phyloP scores from a whole-genome alignment of 176 grass and related monocot species.

The Triticum urartu region DNA sequence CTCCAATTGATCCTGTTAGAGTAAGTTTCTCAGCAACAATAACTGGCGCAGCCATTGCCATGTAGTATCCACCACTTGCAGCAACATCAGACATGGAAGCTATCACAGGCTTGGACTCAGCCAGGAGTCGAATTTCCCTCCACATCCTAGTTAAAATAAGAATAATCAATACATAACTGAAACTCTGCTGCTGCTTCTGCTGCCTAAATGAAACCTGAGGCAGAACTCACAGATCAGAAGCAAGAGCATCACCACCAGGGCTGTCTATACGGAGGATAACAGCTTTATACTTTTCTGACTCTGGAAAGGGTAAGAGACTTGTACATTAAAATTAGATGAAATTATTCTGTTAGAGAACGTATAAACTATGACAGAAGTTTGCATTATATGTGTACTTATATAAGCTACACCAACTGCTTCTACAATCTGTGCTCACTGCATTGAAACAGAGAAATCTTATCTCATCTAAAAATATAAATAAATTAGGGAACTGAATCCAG shows the following conservation, averaged over 20 bases:
- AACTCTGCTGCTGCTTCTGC: background rate
- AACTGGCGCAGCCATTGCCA: conserved; percentile 88
- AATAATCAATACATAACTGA: conserved; percentile 24
- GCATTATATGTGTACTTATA: background rate
- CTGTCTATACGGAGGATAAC: conserved; percentile 95
- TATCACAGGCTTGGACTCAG: conserved; percentile 83
- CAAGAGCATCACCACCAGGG: conserved; percentile 96
- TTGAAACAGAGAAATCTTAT: background rate
- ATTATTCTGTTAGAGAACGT: background rate
- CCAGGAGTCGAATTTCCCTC: conserved; percentile 91
- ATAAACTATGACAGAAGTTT: conserved; percentile 24
- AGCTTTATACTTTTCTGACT: conserved; percentile 86
- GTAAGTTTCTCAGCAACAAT: conserved; percentile 97
- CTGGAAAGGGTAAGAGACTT: conserved; percentile 51
- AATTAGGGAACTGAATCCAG: background rate
- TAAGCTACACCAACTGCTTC: conserved; percentile 7
- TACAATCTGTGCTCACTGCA: background rate
- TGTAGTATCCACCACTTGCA: conserved; percentile 95
- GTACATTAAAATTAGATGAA: conserved; percentile 18
- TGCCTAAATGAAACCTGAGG: conserved; percentile 9
- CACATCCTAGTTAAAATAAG: conserved; percentile 82
- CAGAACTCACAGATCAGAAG: conserved; percentile 93
- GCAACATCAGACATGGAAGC: conserved; percentile 98
- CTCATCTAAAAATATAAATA: conserved; percentile 15
- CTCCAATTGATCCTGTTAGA: conserved; percentile 93